Conservation (phyloP, 352 stramenopile genomes). For the Pilasporangium apinafurcum region DNA sequence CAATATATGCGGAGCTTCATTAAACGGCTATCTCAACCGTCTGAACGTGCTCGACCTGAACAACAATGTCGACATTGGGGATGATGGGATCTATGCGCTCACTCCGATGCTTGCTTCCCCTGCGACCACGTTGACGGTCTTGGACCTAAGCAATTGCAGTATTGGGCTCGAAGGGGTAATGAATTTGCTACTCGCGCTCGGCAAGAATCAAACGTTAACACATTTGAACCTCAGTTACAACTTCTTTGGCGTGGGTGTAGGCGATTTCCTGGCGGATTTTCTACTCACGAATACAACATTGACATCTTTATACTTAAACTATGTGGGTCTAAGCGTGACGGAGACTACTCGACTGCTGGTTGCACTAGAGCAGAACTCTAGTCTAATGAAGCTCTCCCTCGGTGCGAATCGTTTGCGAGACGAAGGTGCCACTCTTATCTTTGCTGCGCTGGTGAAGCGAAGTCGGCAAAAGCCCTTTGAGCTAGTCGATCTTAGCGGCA, state of each 20-base stretch:
- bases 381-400: slow-evolving; percentile 45
- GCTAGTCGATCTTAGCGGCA: slow-evolving; percentile 64
- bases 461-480: slow-evolving; percentile 26
- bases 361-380: slow-evolving; percentile 42
- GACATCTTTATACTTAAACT: slow-evolving; percentile 43
- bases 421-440: slow-evolving; percentile 32
- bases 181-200: slow-evolving; percentile 48
- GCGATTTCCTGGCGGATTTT: slow-evolving; percentile 64
- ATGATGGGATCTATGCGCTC: slow-evolving; percentile 52
- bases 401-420: slow-evolving; percentile 69
- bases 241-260: slow-evolving; percentile 58
- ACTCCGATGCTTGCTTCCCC: slow-evolving; percentile 51
- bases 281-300: slow-evolving; percentile 47
- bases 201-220: slow-evolving; percentile 37
- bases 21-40: slow-evolving; percentile 38
- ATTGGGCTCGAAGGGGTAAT: slow-evolving; percentile 58
- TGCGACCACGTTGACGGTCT: slow-evolving; percentile 28
- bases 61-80: slow-evolving; percentile 61
- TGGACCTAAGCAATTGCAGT: slow-evolving; percentile 65
- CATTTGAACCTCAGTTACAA: slow-evolving; percentile 71
- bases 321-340: slow-evolving; percentile 45
- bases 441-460: slow-evolving; percentile 44
- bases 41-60: slow-evolving; percentile 52
- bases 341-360: slow-evolving; percentile 35
- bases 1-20: slow-evolving; percentile 33